These are phyloP conservation scores for Aspergillus nanangensis DNA, from an alignment of 495 filamentous ascomycete species.

Conservation along the genomic window DNA sequence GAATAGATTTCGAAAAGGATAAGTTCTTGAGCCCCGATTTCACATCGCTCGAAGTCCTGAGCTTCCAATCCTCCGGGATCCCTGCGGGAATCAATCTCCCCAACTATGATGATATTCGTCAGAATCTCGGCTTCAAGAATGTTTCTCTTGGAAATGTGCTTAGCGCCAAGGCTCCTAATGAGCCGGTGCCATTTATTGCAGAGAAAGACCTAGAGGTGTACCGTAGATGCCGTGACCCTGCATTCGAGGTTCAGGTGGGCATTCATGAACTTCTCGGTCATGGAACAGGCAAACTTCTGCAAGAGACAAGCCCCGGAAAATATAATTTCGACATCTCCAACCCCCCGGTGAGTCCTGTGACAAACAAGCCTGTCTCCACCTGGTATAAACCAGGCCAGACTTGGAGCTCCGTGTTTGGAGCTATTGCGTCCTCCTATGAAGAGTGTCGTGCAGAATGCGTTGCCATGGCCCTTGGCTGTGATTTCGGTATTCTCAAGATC, in stretches of 20 bases:
- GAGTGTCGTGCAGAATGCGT: conserved; percentile 83
- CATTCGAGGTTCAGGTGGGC: conserved; percentile 94
- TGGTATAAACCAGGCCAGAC: conserved; percentile 95
- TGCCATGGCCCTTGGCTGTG: conserved; percentile 87
- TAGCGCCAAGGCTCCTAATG: conserved; percentile 81
- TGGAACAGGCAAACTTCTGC: conserved; percentile 90
- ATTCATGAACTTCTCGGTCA: conserved; percentile 95
- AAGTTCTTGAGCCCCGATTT: conserved; percentile 93
- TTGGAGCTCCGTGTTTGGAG: conserved; percentile 88
- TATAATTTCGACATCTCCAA: conserved; percentile 84
- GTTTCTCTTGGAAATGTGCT: conserved; percentile 89
- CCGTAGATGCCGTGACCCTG: conserved; percentile 70
- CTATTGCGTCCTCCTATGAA: conserved; percentile 82
- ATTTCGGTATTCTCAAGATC: conserved; percentile 82
- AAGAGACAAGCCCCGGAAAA: conserved; percentile 73
- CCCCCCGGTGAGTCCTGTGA: conserved; percentile 77
- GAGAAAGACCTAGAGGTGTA: conserved; percentile 72
- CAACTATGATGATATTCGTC: conserved; percentile 93
- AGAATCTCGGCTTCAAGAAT: conserved; percentile 96
- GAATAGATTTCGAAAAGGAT: conserved; percentile 87
- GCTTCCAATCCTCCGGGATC: conserved; percentile 74
- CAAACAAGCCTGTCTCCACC: conserved; percentile 67
- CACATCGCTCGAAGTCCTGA: conserved; percentile 75
- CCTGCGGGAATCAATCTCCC: conserved; percentile 78
- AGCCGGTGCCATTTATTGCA: conserved; percentile 83